These are phyloP conservation scores for Boeremia lycopersici DNA, from an alignment of 2,329 filamentous ascomycete genomes.

Conservation along the genomic window DNA sequence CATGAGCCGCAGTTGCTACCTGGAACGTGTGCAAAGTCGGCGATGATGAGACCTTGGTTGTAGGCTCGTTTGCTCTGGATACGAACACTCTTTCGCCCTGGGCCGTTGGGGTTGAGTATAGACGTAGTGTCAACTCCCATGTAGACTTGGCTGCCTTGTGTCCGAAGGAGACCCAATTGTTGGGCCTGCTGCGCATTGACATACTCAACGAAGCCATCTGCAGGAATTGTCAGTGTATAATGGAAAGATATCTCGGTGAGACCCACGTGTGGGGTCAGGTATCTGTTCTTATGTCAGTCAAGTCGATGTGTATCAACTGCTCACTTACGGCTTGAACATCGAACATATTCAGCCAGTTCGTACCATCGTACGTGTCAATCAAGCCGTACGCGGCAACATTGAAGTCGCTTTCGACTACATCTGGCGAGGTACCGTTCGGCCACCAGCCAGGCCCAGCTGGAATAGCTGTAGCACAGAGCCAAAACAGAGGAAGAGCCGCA, in stretches of 20 bases:
- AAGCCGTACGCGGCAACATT: constrained; percentile 34
- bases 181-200: constrained; percentile 42
- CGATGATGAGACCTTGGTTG: constrained; percentile 44
- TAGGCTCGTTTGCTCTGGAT: constrained; percentile 46
- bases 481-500: constrained; percentile 28
- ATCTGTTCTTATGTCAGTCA: constrained; percentile 32
- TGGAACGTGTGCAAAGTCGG: constrained; percentile 39
- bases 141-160: constrained; percentile 44
- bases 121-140: constrained; percentile 46
- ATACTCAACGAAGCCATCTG: constrained; percentile 49
- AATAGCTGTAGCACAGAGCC: constrained; percentile 23
- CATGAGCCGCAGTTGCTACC: constrained; percentile 39
- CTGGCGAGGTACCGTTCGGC: constrained; percentile 28
- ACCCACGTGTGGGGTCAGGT: constrained; percentile 43
- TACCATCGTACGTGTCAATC: constrained; percentile 45
- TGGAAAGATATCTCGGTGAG: rapidly evolving
- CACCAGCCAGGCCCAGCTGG: constrained; percentile 29
- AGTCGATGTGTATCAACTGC: neutral
- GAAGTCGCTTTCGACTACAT: constrained; percentile 14
- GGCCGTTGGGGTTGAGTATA: constrained; percentile 39
- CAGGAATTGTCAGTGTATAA: neutral
- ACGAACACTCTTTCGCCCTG: constrained; percentile 46
- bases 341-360: constrained; percentile 48
- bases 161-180: constrained; percentile 39
- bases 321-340: constrained; percentile 38